Conservation (phyloP, 148 eudicot genomes). For the Rhododendron mucronatum region DNA sequence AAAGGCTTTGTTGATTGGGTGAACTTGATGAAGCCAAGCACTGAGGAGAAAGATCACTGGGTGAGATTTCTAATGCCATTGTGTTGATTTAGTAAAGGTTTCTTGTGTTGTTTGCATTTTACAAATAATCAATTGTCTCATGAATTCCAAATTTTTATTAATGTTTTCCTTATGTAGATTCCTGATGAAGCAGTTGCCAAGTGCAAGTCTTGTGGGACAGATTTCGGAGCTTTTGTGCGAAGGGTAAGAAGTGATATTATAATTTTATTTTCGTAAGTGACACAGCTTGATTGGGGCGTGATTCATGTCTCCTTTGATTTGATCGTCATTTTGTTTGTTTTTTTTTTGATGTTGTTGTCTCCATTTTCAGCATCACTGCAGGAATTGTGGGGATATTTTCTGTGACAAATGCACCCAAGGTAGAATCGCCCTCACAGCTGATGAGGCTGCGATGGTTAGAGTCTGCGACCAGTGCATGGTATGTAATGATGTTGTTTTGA, state of each 20-base stretch:
- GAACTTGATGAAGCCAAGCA: slow-evolving; percentile 62
- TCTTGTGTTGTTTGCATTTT: background rate
- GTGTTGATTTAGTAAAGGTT: background rate
- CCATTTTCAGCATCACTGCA: slow-evolving; percentile 82
- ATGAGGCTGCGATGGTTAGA: slow-evolving; percentile 76
- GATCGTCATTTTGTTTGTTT: background rate
- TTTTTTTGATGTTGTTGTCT: background rate
- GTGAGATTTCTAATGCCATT: slow-evolving; percentile 33
- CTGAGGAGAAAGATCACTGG: slow-evolving; percentile 93
- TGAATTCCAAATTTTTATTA: slow-evolving; percentile 5
- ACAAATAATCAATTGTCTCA: background rate
- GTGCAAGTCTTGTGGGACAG: slow-evolving; percentile 62
- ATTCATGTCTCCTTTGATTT: background rate
- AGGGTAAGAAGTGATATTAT: slow-evolving; percentile 41
- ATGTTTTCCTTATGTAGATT: slow-evolving; percentile 39
- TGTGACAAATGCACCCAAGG: slow-evolving; percentile 98
- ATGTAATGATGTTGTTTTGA: slow-evolving; percentile 16
- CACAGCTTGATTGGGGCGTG: background rate
- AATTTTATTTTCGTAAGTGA: background rate
- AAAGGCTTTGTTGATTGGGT: slow-evolving; percentile 74
- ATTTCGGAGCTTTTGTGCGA: slow-evolving; percentile 75
- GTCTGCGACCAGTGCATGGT: slow-evolving; percentile 98
- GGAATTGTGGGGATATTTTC: slow-evolving; percentile 93
- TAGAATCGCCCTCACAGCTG: slow-evolving; percentile 70
- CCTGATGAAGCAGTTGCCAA: slow-evolving; percentile 90